Evolutionary conservation across 1,139 yeast species (phyloP).

Genomic region (Pichia norvegensis): DNA sequence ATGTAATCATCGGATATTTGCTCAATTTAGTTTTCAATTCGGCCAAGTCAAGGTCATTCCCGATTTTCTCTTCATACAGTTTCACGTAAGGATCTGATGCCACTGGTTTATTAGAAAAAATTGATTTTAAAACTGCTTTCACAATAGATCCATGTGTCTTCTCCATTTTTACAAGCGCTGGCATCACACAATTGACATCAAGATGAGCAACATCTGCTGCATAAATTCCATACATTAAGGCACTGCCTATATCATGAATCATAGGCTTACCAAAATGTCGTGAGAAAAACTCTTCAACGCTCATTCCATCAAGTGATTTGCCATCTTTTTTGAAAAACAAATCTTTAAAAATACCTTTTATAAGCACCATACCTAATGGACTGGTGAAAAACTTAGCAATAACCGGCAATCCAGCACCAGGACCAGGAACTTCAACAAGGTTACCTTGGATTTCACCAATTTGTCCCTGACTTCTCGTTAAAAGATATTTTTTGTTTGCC

Average conservation of each 20-base stretch:
- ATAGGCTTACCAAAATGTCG: constrained; percentile 61
- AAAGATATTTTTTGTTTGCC: constrained; percentile 57
- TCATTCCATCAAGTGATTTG: constrained; percentile 4
- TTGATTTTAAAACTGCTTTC: not conserved
- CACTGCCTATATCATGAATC: constrained; percentile 65
- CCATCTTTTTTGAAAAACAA: constrained; percentile 32
- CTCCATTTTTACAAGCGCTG: constrained; percentile 49
- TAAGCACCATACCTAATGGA: constrained; percentile 32
- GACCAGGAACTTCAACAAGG: constrained; percentile 47
- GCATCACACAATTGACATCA: constrained; percentile 55
- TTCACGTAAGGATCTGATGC: constrained; percentile 14
- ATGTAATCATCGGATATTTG: constrained; percentile 39
- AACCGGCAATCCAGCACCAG: constrained; percentile 29
- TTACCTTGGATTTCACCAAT: constrained; percentile 24
- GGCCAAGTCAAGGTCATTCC: constrained; percentile 33
- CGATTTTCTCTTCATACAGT: constrained; percentile 30
- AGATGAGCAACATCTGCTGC: constrained; percentile 73
- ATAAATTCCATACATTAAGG: constrained; percentile 80
- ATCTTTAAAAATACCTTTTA: constrained; percentile 35
- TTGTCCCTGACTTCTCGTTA: constrained; percentile 26
- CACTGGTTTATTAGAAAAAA: not conserved
- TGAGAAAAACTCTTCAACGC: constrained; percentile 52
- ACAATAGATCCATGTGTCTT: constrained; percentile 52
- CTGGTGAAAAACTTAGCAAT: constrained; percentile 37
- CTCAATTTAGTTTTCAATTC: constrained; percentile 34